A percentile compares a stretch with the other conserved stretches of the same genome.
Conservation (phyloP, 306 rosid genomes). For the Crotalaria pallida region DNA sequence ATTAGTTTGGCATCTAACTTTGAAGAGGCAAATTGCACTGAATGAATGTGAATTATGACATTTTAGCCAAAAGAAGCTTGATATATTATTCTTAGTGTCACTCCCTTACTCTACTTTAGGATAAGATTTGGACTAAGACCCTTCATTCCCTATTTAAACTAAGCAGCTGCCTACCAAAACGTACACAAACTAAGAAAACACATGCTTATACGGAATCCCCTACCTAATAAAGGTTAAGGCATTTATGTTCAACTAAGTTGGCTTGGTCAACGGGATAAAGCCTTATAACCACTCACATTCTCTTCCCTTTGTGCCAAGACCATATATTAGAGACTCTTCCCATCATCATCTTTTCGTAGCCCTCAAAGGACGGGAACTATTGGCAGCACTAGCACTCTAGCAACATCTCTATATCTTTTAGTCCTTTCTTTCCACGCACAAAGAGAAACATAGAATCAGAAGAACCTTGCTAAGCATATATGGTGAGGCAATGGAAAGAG, state of each 20-base stretch:
- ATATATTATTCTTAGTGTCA: not conserved
- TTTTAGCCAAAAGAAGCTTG: not conserved
- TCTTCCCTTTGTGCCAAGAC: not conserved
- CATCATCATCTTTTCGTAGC: not conserved
- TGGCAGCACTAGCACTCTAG: not conserved
- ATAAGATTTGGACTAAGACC: conserved; percentile 13
- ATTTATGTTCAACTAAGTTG: not conserved
- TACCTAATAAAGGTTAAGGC: not conserved
- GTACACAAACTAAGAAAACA: not conserved
- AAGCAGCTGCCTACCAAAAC: not conserved
- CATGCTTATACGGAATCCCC: not conserved
- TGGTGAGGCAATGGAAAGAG: conserved; percentile 53
- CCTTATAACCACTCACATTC: not conserved
- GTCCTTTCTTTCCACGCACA: not conserved
- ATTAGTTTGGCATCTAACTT: not conserved
- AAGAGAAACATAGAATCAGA: not conserved
- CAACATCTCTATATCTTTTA: not conserved
- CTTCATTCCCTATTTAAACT: not conserved
- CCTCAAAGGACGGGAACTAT: not conserved
- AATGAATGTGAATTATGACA: not conserved
- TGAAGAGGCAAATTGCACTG: not conserved
- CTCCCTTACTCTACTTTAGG: not conserved
- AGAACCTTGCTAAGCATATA: not conserved
- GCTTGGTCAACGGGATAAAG: not conserved
- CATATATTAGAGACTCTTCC: conserved; percentile 17